Evolutionary conservation across 2,329 filamentous ascomycete genomes (phyloP), one percentile per base, ranked within the genome.

Genomic region (Hypoxylon sp.): DNA sequence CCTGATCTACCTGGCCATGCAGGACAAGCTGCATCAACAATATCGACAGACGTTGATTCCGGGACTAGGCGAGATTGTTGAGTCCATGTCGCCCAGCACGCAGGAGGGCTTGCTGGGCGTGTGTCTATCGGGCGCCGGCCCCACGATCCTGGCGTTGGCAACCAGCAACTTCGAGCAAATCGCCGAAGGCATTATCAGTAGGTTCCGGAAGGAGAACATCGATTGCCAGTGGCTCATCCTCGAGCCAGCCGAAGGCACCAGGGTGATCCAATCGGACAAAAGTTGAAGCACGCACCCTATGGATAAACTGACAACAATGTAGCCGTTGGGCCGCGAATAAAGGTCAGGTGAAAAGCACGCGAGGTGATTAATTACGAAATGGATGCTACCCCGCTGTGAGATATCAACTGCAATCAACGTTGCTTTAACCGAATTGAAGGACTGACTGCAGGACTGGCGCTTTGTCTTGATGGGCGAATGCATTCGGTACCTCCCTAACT

Each of bases 1-100:
- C 69, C 89, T 96, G 75, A 99, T 99, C 74, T 96, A 96, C 79
- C 87, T 96, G 43, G 94, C 93, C 42, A 99, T 99, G 95, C 95
- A 98, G 78, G 95, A 99, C 80, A 96, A 93, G 77, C 87, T 99
- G 60, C 95, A 99, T 78, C 95, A 99, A 77, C 95, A 92, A 38
- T 98, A 99, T 79, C 89, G 95, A 50, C 89, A 95, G 77, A 89
- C 85, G 2, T 84, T 99, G 61, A 96, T 99, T 67, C 95, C 95
- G 1, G 95, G 94, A 0, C 83, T 99, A 55, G 89, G 90, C 13
- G 90, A 97, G 72, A 94, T 99, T 50, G 86, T 99, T 48, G 86
- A 92, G 73, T 94, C 89, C 58, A 93, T 98, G 80, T 97, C 91
- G 9, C 95, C 94, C 23, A 84, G 86, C 70, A 89, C 89, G 4